Evolutionary conservation across 2,329 filamentous ascomycete genomes (phyloP), one percentile per base, ranked within the genome.

Genomic region (Colletotrichum sp.): DNA sequence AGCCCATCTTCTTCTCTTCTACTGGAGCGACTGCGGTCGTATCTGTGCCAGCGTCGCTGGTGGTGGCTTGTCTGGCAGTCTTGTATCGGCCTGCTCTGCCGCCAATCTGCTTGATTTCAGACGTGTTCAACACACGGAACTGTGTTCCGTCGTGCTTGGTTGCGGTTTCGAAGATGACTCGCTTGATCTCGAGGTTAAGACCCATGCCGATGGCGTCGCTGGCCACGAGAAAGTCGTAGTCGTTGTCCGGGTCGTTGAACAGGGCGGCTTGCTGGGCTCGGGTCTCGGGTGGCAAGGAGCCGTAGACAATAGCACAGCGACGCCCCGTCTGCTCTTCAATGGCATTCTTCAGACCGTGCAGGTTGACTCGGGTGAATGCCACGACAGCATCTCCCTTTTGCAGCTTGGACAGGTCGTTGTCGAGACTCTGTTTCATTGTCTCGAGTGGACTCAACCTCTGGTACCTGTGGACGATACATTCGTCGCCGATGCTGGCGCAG

Each of bases 181-280:
- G 94, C 82, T 96, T 97, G 83, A 98, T 95, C 84, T 93, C 96
- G 83, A 99, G 86, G 81, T 99, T 99, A 26, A 99, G 87, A 2
- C 98, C 97, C 96, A 99, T 99, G 48, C 97, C 97, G 77, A 99
- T 96, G 63, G 97, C 97, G 85, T 98, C 96, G 80, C 95, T 98
- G 10, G 98, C 97, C 30, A 97, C 96, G 7, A 99, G 88, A 79
- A 93, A 98, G 83, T 99, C 97, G 82, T 98, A 99, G 75, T 98
- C 96, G 82, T 98, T 99, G 82, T 98, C 85, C 0, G 96, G 96
- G 78, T 99, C 95, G 82, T 99, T 99, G 89, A 99, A 99, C 0
- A 99, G 88, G 18, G 92, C 92, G 1, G 97, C 97, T 85, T 99
- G 97, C 82, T 96, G 93, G 4, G 96, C 95, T 77, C 97, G 92